Base-by-base conservation (phyloP, 2,329 filamentous ascomycete genomes). In the Fusarium haematococcum region DNA sequence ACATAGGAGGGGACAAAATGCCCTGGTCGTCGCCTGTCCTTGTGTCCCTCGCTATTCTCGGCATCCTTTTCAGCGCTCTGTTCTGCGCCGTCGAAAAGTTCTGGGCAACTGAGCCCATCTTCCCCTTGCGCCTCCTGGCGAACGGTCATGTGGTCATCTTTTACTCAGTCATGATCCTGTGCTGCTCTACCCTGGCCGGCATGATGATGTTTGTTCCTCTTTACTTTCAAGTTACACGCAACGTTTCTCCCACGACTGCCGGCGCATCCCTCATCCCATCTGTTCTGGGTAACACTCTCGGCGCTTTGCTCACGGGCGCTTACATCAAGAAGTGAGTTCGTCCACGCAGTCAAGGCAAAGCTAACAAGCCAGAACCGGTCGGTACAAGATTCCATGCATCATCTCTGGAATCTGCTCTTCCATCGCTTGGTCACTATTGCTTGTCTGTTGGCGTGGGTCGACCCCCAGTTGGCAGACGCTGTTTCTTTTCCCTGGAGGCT, bases 191-290 rank as follows among this genome's bases (percentile, higher is more conserved):
- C 16, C 11, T 60, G 16, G 37, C 33, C 0, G 45, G 67, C 11
- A 54, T 68, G 54, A 68, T 70, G 65, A 68, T 68, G 33, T 30
- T 65, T 43, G 50, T 70, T 16, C 61, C 68, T 6, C 30, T 63
- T 3, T 69, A 69, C 37, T 67, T 69, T 9, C 67, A 69, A 32
- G 63, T 69, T 2, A 69, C 63, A 6, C 20, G 30, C 11, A 41
- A 54, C 11, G 41, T 41, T 4, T 66, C 67, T 16, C 48, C 67
- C 1, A 23, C 35, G 10, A 23, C 20, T 6, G 63, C 67, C 6
- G 67, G 67, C 2, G 48, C 50, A 30, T 56, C 60, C 13, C 32
- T 67, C 35, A 39, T 69, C 16, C 65, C 58, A 7, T 54, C 65
- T 16, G 45, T 67, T 37, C 20, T 63, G 32, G 58, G 65, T 2